These are phyloP conservation scores for Gentiana dahurica DNA, from an alignment of 257 asterid species.

Conservation along the genomic window DNA sequence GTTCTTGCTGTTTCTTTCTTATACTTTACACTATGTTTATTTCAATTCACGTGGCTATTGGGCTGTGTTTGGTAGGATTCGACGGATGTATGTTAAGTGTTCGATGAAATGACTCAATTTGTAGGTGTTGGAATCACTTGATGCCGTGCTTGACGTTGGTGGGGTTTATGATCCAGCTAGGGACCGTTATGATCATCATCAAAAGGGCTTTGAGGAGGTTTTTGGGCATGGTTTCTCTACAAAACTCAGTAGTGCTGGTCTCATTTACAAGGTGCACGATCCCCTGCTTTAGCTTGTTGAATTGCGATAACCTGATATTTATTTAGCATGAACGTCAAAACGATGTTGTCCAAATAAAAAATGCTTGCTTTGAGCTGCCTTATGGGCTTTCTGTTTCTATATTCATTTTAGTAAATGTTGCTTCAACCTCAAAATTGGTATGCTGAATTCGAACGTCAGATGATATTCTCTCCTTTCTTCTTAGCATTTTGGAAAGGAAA, in stretches of 20 bases:
- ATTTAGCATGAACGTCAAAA: no score
- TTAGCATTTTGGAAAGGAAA: slow-evolving; percentile 90
- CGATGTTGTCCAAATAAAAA: no score
- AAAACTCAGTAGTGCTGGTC: slow-evolving; percentile 96
- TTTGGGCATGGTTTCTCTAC: slow-evolving; percentile 77
- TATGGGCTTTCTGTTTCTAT: no score
- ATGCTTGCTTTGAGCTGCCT: no score
- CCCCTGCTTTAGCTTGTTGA: no score
- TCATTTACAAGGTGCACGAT: slow-evolving; percentile 64
- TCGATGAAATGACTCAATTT: slow-evolving; percentile 39
- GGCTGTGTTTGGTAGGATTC: not conserved
- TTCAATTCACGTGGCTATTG: not conserved
- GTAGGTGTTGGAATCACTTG: slow-evolving; percentile 71
- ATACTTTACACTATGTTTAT: not conserved
- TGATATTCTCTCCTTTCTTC: slow-evolving; percentile 4
- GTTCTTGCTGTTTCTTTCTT: slow-evolving; percentile 9
- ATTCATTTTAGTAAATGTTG: no score
- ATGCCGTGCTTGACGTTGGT: slow-evolving; percentile 92
- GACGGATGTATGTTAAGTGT: slow-evolving; percentile 26
- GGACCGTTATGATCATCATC: slow-evolving; percentile 83
- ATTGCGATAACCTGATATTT: no score
- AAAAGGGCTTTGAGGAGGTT: slow-evolving; percentile 77
- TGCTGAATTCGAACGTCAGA: no score
- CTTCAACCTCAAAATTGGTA: no score
- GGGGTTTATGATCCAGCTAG: slow-evolving; percentile 65